Evolutionary conservation across 768 basidiomycete genomes (phyloP).

Genomic region (Amanita jacksonii): DNA sequence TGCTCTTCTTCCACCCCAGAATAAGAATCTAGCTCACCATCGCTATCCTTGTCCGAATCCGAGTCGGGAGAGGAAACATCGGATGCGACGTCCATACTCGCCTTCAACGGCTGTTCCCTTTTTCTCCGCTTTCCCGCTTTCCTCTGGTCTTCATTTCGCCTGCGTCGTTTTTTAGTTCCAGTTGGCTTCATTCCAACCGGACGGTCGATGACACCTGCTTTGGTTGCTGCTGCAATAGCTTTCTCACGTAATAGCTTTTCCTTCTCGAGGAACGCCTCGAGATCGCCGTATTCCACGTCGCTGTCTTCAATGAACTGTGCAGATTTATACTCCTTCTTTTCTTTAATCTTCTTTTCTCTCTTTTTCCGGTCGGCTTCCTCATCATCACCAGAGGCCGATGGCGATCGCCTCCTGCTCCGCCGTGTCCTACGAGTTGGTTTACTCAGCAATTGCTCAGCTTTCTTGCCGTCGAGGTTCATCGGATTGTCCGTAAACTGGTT

Average conservation of each 20-base stretch:
- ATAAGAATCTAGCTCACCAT: constrained; percentile 9
- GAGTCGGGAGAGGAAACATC: constrained; percentile 16
- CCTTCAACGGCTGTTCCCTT: constrained; percentile 16
- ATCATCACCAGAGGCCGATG: constrained; percentile 31
- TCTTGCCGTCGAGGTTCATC: constrained; percentile 72
- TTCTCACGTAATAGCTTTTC: constrained; percentile 57
- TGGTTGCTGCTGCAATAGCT: constrained; percentile 35
- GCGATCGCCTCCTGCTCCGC: constrained; percentile 34
- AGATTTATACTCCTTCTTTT: constrained; percentile 61
- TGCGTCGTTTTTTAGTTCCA: constrained; percentile 38
- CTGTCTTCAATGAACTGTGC: constrained; percentile 91
- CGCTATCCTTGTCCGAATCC: constrained; percentile 17
- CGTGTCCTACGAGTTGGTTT: constrained; percentile 54
- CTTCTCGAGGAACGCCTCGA: constrained; percentile 72
- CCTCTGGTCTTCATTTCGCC: constrained; percentile 26
- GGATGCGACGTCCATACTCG: constrained; percentile 11
- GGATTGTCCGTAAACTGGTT: constrained; percentile 77
- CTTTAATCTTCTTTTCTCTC: constrained; percentile 60
- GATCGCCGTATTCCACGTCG: constrained; percentile 73
- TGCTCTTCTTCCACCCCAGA: background rate
- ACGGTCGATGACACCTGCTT: constrained; percentile 25
- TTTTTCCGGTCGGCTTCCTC: constrained; percentile 36
- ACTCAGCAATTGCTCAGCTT: constrained; percentile 57
- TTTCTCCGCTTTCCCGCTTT: constrained; percentile 25
- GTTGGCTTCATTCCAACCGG: constrained; percentile 46